Percentiles rank a stretch among this genome's conserved stretches.
Evolutionary conservation across 495 filamentous ascomycete species (phyloP).

Genomic region (Daldinia caldariorum): DNA sequence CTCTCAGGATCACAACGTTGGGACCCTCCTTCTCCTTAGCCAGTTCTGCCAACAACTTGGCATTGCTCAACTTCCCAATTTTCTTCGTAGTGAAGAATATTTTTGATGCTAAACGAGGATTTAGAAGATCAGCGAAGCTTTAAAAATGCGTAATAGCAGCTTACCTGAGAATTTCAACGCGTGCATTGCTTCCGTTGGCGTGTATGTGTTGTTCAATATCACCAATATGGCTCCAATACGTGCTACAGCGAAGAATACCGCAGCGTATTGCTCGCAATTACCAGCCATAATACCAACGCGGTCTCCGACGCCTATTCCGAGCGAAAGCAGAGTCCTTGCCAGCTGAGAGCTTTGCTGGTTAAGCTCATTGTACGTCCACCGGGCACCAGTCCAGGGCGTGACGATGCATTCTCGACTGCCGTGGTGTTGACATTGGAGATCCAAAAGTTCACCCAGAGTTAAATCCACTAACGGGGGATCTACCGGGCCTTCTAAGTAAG

Average conservation of each 20-base stretch:
- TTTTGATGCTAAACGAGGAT: slow-evolving; percentile 57
- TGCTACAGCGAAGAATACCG: slow-evolving; percentile 73
- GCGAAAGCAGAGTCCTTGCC: slow-evolving; percentile 66
- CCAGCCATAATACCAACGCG: slow-evolving; percentile 75
- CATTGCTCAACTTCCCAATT: slow-evolving; percentile 67
- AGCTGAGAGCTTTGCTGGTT: slow-evolving; percentile 68
- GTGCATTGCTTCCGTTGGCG: slow-evolving; percentile 68
- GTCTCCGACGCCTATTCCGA: slow-evolving; percentile 70
- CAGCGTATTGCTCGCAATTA: slow-evolving; percentile 75
- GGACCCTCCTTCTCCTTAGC: slow-evolving; percentile 50
- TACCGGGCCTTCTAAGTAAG: slow-evolving; percentile 67
- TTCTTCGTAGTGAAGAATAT: slow-evolving; percentile 70
- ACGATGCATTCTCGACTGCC: slow-evolving; percentile 68
- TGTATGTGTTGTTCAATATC: slow-evolving; percentile 78
- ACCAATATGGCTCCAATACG: slow-evolving; percentile 74
- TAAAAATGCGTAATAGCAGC: slow-evolving; percentile 19
- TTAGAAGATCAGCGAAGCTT: not conserved
- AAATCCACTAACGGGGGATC: slow-evolving; percentile 68
- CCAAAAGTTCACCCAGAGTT: slow-evolving; percentile 69
- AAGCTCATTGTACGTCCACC: slow-evolving; percentile 73
- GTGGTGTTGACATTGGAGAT: slow-evolving; percentile 69
- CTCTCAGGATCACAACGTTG: slow-evolving; percentile 66
- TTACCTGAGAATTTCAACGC: slow-evolving; percentile 71
- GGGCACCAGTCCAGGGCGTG: slow-evolving; percentile 71
- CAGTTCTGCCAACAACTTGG: slow-evolving; percentile 63